Evolutionary conservation across 257 asterid genomes (phyloP), one percentile per base, ranked within the genome.

Genomic region (Forsythia viridissima): DNA sequence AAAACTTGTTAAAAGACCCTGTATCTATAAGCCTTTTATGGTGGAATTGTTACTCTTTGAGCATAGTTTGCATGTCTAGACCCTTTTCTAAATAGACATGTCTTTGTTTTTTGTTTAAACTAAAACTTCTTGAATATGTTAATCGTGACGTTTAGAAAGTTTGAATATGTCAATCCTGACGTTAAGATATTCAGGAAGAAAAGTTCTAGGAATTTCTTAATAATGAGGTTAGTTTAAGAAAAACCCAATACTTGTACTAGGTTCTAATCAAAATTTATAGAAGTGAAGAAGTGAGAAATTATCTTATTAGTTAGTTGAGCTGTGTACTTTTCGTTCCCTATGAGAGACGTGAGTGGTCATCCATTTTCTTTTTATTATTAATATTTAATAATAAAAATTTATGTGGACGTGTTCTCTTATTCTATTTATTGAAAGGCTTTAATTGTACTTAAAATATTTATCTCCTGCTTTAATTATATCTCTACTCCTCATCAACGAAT

Each of bases 1-100:
- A 69, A 16, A 34, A 70, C 69, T 69, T 24, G 21, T 13, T 18
- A 3, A 4, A 20, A 5, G 5, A 55, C 72, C 38, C 55, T 34
- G 44, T 75, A 18, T 13, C 57, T 65, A 69, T 80, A 38, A 63
- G 63, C 36, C 30, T 72, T 20, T 72, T 63, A 34, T 73, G 65
- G 20, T 20, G 38, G 12, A 37, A 37, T 15, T 39, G 65, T 71
- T 71, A 8, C 40, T 9, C 21, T 72, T 9, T 21, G 34, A n/a
- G 10, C 39, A 11, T 72, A 5, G 34, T n/a, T 6, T 72, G 55
- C 57, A 21, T 11, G 63, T 43, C 41, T 10, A 34, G n/a, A 72
- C n/a, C 21, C 63, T 72, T 43, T 21, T 12, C 12, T 44, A 30
- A 24, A 21, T 61, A 8, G 69, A 8, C 70, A 6, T 63, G 9